phyloP scores from a whole-genome alignment of 257 asterid genomes.

The Cordia subcordata region DNA sequence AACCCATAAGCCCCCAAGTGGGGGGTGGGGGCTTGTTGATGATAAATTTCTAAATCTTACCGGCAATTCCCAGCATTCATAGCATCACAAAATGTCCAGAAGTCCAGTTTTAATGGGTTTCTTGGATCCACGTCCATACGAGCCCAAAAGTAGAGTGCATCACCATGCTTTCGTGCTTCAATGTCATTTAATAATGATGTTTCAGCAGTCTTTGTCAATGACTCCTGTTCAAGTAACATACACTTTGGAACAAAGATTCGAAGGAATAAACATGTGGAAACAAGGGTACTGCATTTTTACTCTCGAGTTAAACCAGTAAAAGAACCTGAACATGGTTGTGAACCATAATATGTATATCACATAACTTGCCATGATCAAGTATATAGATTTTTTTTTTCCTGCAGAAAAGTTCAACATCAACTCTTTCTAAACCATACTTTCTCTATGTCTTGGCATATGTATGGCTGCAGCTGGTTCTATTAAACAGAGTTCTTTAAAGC shows the following conservation, averaged over 20 bases:
- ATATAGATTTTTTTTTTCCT: too few species aligned
- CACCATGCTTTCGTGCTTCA: slow-evolving; percentile 70
- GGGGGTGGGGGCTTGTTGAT: too few species aligned
- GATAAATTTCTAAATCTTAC: slow-evolving; percentile 36
- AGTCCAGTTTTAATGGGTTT: slow-evolving; percentile 53
- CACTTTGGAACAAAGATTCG: background rate
- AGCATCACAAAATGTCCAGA: slow-evolving; percentile 97
- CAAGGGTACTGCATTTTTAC: too few species aligned
- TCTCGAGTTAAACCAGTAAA: too few species aligned
- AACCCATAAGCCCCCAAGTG: too few species aligned
- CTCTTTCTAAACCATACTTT: background rate
- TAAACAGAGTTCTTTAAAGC: too few species aligned
- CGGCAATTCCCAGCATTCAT: slow-evolving; percentile 90
- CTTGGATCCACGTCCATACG: slow-evolving; percentile 68
- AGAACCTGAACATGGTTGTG: background rate
- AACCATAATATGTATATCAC: too few species aligned
- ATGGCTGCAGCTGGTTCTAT: background rate
- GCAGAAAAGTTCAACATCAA: too few species aligned
- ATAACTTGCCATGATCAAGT: too few species aligned
- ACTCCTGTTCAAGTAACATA: slow-evolving; percentile 43
- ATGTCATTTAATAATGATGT: slow-evolving; percentile 58
- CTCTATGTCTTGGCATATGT: background rate
- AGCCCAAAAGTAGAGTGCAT: slow-evolving; percentile 85
- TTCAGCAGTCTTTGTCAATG: slow-evolving; percentile 77
- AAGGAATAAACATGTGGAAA: background rate